phyloP scores from a whole-genome alignment of 192 early-diverging fungal species.

The Paraglomus occultum region DNA sequence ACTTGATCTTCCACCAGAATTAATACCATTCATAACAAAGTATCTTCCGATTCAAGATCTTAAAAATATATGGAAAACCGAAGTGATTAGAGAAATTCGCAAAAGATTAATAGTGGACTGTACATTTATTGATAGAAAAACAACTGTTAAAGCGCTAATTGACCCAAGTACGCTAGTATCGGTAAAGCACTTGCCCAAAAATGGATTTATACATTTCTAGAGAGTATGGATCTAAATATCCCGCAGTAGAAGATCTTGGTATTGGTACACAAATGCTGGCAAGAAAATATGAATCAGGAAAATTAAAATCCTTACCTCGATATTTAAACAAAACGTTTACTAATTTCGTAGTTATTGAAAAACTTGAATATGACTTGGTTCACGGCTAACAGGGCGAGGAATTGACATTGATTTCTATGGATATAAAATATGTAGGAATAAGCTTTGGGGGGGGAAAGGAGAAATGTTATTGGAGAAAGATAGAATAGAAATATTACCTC shows the following conservation, averaged over 20 bases:
- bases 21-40: no score
- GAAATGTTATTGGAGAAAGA: no score
- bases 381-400: no score
- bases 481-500: no score
- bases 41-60: no score
- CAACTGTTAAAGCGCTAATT: background rate
- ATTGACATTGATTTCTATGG: no score
- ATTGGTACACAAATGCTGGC: conserved; percentile 19
- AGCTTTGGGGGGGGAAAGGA: conserved; percentile 9
- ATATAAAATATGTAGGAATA: conserved; percentile 1
- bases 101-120: no score
- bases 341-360: conserved; percentile 15
- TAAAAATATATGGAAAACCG: conserved; percentile 11
- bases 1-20: no score
- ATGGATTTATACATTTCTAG: background rate
- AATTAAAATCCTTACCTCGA: no score
- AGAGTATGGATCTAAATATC: no score
- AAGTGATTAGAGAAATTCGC: conserved; percentile 4
- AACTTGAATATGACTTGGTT: conserved; percentile 20
- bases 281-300: conserved; percentile 10
- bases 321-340: conserved; percentile 4
- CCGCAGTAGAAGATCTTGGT: background rate
- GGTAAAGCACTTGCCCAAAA: conserved; percentile 13
- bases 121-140: no score
- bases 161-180: background rate